Base-by-base conservation (phyloP, 352 stramenopile species). In the Thraustochytrium striatum region DNA sequence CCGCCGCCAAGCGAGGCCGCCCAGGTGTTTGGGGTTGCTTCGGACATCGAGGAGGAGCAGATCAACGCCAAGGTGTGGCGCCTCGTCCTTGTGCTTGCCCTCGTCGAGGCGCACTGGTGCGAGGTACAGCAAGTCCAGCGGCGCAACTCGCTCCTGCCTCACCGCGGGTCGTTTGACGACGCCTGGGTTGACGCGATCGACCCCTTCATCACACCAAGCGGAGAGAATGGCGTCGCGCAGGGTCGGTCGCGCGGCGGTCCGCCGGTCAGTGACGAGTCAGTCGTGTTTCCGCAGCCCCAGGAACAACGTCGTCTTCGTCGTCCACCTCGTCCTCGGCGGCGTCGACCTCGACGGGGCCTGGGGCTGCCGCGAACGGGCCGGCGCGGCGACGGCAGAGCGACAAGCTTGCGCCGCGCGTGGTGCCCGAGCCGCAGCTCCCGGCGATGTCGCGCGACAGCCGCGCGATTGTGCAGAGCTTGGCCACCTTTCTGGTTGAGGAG, bases 1-100 rank as follows among this genome's bases (percentile, higher is more conserved):
- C 25, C 52, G 25, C 65, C 65, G 30, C 65, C 65, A 0, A 72
- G 50, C 5, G 65, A 75, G 65, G n/a, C 21, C 50, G 65, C 16
- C 52, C 30, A 25, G 5, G 16, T 75, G 19, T 75, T 75, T 70
- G 65, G 65, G 16, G 30, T 65, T 21, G 9, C 65, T 13, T 30
- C 50, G 21, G 65, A 75, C 25, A 75, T 30, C 30, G 65, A 75
- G 33, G 65, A 75, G 50, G 65, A 58, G 30, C 7, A 43, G 5
- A 75, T 75, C 65, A 75, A 75, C 50, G 65, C 5, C 28, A 75
- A 75, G 44, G 39, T 75, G 7, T 75, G 65, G 65, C 65, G 65
- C 50, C 52, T 75, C 25, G 65, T 65, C 0, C 50, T 75, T 3
- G 65, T 75, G 8, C 52, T 75, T 9, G 65, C 65, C 13, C 5